Base-by-base conservation (phyloP, 2,329 filamentous ascomycete species). In the Furcasterigmium sp. region DNA sequence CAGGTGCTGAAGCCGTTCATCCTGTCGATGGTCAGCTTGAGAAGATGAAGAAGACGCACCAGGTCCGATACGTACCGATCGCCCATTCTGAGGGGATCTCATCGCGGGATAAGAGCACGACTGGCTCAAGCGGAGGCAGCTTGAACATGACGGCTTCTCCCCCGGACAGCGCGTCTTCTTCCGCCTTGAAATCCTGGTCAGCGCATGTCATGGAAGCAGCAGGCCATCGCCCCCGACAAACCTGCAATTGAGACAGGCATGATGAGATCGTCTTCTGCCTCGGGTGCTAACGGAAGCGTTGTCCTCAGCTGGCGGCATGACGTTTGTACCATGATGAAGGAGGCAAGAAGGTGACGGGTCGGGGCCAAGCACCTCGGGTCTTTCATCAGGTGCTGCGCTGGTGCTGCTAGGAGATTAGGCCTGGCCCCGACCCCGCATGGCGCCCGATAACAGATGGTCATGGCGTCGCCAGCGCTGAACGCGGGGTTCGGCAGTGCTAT, bases 81-180 rank as follows among this genome's bases (percentile, higher is more conserved):
- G 67, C 19, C 65, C 68, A 47, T 59, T 61, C 28, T 63, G 63
- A 5, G 64, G 53, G 10, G 64, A 60, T 40, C 62, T 64, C 43
- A 58, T 52, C 13, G 60, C 58, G 4, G 69, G 58, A 53, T 74
- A 75, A 10, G 68, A 64, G 51, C 72, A 74, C 32, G 64, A 51
- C 53, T 75, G 72, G 39, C 65, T 67, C 8, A 75, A 60, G 14
- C 72, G 67, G 10, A 67, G 59, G 51, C 72, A 75, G 51, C 69
- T 73, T 9, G 72, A 75, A 45, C 72, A 75, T 1, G 67, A 62
- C 5, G 72, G 72, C 51, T 68, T 72, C 53, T 75, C 72, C 7
- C 70, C 72, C 0, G 72, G 72, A 51, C 72, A 75, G 26, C 72
- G 65, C 3, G 67, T 73, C 53, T 75, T 75, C 51, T 75, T 75